phyloP scores from a whole-genome alignment of 345 rosid species.

The Citrus unshiu region DNA sequence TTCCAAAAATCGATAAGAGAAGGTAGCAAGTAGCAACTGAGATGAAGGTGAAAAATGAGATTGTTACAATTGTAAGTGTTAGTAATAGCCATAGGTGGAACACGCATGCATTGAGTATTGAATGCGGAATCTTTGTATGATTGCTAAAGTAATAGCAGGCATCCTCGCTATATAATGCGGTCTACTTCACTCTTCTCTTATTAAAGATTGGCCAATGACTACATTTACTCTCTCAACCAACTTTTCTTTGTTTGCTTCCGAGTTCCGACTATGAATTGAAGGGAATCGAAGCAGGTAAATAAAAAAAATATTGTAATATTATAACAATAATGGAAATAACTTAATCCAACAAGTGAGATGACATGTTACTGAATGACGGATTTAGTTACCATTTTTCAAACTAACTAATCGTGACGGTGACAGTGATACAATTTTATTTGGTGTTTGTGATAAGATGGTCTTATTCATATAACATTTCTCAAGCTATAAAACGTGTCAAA shows the following conservation, averaged over 20 bases:
- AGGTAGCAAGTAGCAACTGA: not conserved
- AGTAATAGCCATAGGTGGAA: not conserved
- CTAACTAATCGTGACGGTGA: too few species aligned
- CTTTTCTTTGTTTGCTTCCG: not conserved
- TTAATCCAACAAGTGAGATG: too few species aligned
- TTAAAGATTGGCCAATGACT: conserved; percentile 22
- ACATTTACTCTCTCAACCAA: conserved; percentile 27
- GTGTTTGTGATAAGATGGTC: too few species aligned
- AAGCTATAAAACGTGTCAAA: too few species aligned
- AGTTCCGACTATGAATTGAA: not conserved
- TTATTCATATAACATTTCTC: too few species aligned
- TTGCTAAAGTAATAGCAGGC: conserved; percentile 7
- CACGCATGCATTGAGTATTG: conserved; percentile 5
- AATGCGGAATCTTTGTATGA: conserved; percentile 41
- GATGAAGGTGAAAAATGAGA: not conserved
- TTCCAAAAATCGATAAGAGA: not conserved
- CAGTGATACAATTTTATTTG: too few species aligned
- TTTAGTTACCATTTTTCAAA: too few species aligned
- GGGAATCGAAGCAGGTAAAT: not conserved
- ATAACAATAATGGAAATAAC: too few species aligned
- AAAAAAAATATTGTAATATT: too few species aligned
- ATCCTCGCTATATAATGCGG: not conserved
- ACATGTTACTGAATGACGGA: too few species aligned
- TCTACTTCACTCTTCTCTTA: conserved; percentile 10
- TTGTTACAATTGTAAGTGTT: not conserved